A percentile compares a stretch with the other conserved stretches of the same genome.
phyloP scores from a whole-genome alignment of 768 basidiomycete species.

The Mycena pura region DNA sequence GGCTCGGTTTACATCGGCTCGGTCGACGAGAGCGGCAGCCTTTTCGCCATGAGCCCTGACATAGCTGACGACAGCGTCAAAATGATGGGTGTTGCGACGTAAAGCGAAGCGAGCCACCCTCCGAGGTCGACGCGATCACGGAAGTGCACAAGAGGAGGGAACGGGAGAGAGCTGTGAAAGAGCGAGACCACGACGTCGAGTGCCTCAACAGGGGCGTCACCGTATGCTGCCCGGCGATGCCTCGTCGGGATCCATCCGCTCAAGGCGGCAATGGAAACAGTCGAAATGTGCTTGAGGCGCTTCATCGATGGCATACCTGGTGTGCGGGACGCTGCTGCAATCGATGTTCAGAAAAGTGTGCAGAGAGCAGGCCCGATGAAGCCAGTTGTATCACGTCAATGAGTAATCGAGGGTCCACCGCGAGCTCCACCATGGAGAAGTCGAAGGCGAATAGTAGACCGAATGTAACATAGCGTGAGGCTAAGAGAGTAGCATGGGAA shows the following conservation, averaged over 20 bases:
- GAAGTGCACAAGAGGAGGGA: slow-evolving; percentile 51
- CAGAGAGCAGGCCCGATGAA: too few relatives aligned
- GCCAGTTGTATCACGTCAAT: too few relatives aligned
- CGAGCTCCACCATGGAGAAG: too few relatives aligned
- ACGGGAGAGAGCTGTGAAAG: slow-evolving; percentile 36
- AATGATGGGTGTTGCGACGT: slow-evolving; percentile 31
- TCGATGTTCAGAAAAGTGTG: too few relatives aligned
- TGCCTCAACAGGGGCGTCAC: slow-evolving; percentile 13
- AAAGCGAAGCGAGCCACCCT: slow-evolving; percentile 38
- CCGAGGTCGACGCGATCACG: slow-evolving; percentile 52
- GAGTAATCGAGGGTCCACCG: too few relatives aligned
- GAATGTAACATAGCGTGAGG: too few relatives aligned
- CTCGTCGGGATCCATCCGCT: slow-evolving; percentile 67
- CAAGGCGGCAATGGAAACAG: slow-evolving; percentile 50
- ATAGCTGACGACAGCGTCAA: slow-evolving; percentile 70
- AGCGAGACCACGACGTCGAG: slow-evolving; percentile 10
- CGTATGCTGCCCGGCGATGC: slow-evolving; percentile 59
- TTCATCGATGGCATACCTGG: slow-evolving; percentile 65
- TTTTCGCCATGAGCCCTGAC: slow-evolving; percentile 85
- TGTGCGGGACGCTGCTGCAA: too few relatives aligned
- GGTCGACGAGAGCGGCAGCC: slow-evolving; percentile 69
- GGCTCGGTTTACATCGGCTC: slow-evolving; percentile 83
- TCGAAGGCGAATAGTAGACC: too few relatives aligned
- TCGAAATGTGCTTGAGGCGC: slow-evolving; percentile 48
- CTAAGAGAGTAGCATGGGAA: neutral